Base-by-base conservation (phyloP, 306 rosid genomes). In the Begonia loranthoides region DNA sequence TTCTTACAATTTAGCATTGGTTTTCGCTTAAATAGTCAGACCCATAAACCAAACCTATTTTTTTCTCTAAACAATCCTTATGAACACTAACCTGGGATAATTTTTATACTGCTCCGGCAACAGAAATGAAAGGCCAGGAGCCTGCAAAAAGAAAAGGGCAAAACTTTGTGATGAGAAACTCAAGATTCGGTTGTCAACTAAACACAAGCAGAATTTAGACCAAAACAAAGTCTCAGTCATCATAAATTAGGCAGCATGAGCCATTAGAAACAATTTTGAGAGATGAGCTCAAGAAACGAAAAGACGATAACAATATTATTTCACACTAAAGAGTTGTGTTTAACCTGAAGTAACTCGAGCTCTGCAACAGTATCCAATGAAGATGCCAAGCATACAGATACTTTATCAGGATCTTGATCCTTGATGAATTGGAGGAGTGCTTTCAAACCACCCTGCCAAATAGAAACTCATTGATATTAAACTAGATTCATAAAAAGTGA, bases 101-200 rank as follows among this genome's bases (percentile, higher is more conserved):
- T 71, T 78, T 65, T 48, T 2, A 72, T 71, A 85, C 58, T 82
- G 94, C 66, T 54, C 66, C 0, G 97, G 97, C 76, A 85, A 76
- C 56, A 89, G 68, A 72, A 89, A 89, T 19, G 95, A 82, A 59
- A 89, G 64, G n/a, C 97, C 97, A 1, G 90, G 95, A 47, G 97
- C 94, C 97, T 85, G 85, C 40, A 12, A 17, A 53, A 39, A 19
- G 15, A 9, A 41, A 41, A 9, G 5, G 47, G 47, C 14, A 28
- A 7, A 28, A 7, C 36, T 28, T 43, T 10, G 10, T 10, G 43
- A 39, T 5, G 10, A 39, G 6, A 39, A 10, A 39, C 43, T 39
- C 43, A n/a, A n/a, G n/a, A n/a, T n/a, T n/a, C n/a, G n/a, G n/a
- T n/a, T n/a, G n/a, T n/a, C n/a, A 4, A 28, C 36, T 28, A 28